These are phyloP conservation scores for Eragrostis tef DNA, from an alignment of 202 grass and related monocot genomes.

Conservation along the genomic window DNA sequence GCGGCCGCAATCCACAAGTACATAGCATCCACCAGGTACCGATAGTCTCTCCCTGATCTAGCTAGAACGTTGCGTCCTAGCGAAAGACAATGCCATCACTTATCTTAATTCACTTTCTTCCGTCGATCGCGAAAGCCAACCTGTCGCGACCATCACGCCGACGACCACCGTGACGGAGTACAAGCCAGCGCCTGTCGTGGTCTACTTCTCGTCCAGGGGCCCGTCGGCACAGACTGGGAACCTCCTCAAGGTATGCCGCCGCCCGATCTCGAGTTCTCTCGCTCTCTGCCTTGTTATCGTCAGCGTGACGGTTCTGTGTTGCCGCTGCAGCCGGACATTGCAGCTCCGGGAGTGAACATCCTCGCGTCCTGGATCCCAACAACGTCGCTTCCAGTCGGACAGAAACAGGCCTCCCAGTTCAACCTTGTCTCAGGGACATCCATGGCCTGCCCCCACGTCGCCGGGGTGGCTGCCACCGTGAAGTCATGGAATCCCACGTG, in stretches of 20 bases:
- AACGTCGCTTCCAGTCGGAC: conserved; percentile 43
- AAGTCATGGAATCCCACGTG: conserved; percentile 81
- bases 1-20: conserved; percentile 59
- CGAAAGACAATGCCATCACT: not conserved
- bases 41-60: not conserved
- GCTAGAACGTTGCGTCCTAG: no score
- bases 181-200: conserved; percentile 71
- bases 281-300: not conserved
- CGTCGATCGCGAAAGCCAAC: conserved; percentile 55
- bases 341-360: conserved; percentile 87
- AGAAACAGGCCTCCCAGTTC: conserved; percentile 69
- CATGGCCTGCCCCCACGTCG: conserved; percentile 89
- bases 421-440: conserved; percentile 87
- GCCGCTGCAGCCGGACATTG: conserved; percentile 64
- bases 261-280: not conserved
- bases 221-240: conserved; percentile 59
- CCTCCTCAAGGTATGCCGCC: conserved; percentile 60
- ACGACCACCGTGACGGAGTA: conserved; percentile 68
- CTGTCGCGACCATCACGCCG: conserved; percentile 65
- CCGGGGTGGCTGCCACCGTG: conserved; percentile 64
- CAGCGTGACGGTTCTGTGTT: not conserved
- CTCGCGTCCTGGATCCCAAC: conserved; percentile 81
- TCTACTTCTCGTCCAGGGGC: conserved; percentile 85
- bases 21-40: conserved; percentile 63
- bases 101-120: not conserved